A percentile compares a stretch with the other conserved stretches of the same genome.
These are phyloP conservation scores for Thuidium tamariscinum DNA, from an alignment of 225 moss, liverwort and hornwort species.

Conservation along the genomic window DNA sequence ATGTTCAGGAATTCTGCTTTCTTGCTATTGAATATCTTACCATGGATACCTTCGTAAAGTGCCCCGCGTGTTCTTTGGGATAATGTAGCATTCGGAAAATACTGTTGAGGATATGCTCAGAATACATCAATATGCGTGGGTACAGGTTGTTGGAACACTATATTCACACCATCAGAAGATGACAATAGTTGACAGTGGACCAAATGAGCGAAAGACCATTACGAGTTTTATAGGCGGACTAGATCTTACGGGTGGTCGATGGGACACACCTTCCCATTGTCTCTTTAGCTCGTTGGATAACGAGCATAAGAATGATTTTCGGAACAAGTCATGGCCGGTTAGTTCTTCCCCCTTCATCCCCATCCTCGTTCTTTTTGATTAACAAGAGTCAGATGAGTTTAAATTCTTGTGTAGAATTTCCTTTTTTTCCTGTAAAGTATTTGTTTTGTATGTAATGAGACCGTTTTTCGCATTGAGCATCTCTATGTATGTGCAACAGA, in stretches of 20 bases:
- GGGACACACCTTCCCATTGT: conserved; percentile 50
- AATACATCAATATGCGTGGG: not conserved
- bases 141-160: conserved; percentile 44
- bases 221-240: conserved; percentile 45
- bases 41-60: not conserved
- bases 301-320: conserved; percentile 41
- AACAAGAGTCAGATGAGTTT: not conserved
- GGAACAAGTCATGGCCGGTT: conserved; percentile 45
- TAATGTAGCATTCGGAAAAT: not conserved
- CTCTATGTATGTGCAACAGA: not conserved
- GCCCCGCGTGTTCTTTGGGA: not conserved
- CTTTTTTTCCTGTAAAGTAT: not conserved
- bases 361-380: not conserved
- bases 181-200: conserved; percentile 40
- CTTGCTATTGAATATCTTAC: not conserved
- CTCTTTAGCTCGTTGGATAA: conserved; percentile 29
- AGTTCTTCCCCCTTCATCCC: not conserved
- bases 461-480: not conserved
- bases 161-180: conserved; percentile 55
- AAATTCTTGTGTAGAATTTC: not conserved
- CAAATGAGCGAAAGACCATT: conserved; percentile 11
- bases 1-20: not conserved
- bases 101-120: not conserved
- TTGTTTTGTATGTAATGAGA: not conserved
- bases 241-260: conserved; percentile 42